Evolutionary conservation across 345 rosid species (phyloP).

Genomic region (Capsella bursapastoris): DNA sequence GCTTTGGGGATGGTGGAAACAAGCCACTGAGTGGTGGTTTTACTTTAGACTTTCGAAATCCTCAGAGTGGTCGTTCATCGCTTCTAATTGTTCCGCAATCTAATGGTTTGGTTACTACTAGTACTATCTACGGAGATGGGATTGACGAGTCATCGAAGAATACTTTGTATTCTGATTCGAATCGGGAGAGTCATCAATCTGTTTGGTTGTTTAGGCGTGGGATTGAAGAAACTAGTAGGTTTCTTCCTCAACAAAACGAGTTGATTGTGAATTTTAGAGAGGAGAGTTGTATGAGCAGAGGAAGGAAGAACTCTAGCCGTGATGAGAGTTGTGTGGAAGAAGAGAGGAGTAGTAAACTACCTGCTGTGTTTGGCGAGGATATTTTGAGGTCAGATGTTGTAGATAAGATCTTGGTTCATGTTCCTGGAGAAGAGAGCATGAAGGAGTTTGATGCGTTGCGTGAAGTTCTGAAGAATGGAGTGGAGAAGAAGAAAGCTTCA

Average conservation of each 20-base stretch:
- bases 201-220: conserved; percentile 77
- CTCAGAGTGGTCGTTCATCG: conserved; percentile 36
- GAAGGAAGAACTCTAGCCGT: conserved; percentile 57
- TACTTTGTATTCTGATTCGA: conserved; percentile 50
- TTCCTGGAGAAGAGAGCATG: conserved; percentile 41
- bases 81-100: conserved; percentile 49
- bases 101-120: conserved; percentile 38
- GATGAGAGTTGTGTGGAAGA: conserved; percentile 60
- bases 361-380: conserved; percentile 66
- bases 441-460: conserved; percentile 57
- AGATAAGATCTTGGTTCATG: conserved; percentile 69
- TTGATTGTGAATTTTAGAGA: conserved; percentile 51
- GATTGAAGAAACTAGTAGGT: conserved; percentile 75
- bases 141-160: conserved; percentile 56
- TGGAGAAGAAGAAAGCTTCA: conserved; percentile 47
- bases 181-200: conserved; percentile 59
- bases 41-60: conserved; percentile 39
- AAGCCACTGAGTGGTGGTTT: conserved; percentile 47
- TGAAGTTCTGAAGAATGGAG: conserved; percentile 59
- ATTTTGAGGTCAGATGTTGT: conserved; percentile 64
- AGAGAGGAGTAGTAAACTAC: conserved; percentile 74
- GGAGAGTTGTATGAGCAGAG: conserved; percentile 43
- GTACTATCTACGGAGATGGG: conserved; percentile 49
- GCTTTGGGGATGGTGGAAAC: conserved; percentile 30
- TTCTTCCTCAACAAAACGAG: conserved; percentile 58